phyloP scores from a whole-genome alignment of 192 early-diverging fungal genomes.

The Diversispora epigaea region DNA sequence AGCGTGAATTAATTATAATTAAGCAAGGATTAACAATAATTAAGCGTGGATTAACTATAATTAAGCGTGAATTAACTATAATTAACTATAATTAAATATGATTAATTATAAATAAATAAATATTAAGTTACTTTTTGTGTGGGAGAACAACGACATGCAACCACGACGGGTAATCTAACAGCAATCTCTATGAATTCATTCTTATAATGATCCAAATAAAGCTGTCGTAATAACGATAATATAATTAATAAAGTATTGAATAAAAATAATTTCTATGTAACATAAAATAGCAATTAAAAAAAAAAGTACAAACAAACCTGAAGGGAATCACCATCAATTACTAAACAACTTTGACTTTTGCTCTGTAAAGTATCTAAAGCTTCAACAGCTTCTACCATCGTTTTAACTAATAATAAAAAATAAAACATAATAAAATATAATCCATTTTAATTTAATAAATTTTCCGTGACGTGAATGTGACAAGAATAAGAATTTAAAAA shows the following conservation, averaged over 20 bases:
- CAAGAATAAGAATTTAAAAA: background rate
- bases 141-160: constrained; percentile 93
- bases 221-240: constrained; percentile 34
- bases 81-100: background rate
- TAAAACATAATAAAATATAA: background rate
- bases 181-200: constrained; percentile 82
- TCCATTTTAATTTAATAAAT: background rate
- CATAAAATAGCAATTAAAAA: background rate
- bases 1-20: background rate
- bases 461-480: background rate
- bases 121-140: constrained; percentile 78
- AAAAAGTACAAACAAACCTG: constrained; percentile 42
- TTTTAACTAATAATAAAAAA: constrained; percentile 40
- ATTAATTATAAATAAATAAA: background rate
- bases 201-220: constrained; percentile 70
- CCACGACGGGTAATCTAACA: constrained; percentile 76
- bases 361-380: constrained; percentile 72
- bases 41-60: background rate
- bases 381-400: constrained; percentile 55
- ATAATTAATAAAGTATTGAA: background rate
- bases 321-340: constrained; percentile 93
- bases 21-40: no score
- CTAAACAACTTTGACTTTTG: constrained; percentile 74
- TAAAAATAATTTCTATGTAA: background rate
- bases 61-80: background rate